Evolutionary conservation across 495 filamentous ascomycete genomes (phyloP).

Genomic region (Trichoderma orchidacearum): DNA sequence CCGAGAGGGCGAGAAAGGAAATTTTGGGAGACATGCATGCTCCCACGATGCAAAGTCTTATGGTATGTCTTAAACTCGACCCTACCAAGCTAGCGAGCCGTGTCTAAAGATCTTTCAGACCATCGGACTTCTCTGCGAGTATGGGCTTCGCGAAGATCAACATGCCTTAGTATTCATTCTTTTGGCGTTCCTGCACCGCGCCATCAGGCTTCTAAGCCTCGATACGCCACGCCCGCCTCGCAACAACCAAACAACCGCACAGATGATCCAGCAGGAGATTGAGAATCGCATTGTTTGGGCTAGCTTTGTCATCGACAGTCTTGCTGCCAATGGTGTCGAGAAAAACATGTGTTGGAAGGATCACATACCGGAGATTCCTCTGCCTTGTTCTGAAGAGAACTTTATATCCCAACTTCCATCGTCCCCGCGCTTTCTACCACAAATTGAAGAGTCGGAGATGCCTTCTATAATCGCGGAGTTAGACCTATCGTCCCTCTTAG

Average conservation of each 20-base stretch:
- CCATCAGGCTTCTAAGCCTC: background rate
- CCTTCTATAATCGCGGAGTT: background rate
- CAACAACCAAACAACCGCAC: background rate
- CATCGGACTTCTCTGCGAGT: background rate
- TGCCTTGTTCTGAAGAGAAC: background rate
- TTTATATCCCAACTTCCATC: background rate
- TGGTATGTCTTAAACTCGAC: background rate
- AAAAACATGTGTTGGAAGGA: conserved; percentile 1
- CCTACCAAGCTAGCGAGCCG: background rate
- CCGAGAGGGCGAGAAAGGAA: background rate
- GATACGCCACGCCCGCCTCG: background rate
- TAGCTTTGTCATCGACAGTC: background rate
- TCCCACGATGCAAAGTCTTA: background rate
- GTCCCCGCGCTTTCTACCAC: background rate
- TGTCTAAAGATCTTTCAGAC: background rate
- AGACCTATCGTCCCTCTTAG: background rate
- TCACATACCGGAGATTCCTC: background rate
- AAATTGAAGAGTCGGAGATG: background rate
- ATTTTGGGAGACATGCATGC: background rate
- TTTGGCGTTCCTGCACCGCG: background rate
- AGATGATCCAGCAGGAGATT: background rate
- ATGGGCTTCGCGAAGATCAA: background rate
- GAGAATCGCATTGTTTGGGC: conserved; percentile 1
- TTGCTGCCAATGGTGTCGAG: background rate
- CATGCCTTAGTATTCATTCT: background rate